Conservation (phyloP, 345 rosid genomes). For the Camelina laxa region DNA sequence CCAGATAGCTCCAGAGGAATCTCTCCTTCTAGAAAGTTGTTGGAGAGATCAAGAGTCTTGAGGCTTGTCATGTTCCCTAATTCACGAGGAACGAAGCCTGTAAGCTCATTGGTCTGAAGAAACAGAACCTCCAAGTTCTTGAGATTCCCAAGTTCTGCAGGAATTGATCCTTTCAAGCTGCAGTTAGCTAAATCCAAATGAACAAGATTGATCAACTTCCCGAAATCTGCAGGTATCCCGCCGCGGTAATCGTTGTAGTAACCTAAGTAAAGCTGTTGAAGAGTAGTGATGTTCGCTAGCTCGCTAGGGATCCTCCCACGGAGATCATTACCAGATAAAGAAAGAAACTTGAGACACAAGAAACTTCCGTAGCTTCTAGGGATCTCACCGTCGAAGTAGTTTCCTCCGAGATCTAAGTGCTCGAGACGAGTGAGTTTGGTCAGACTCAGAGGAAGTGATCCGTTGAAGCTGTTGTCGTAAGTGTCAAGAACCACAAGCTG, state of each 20-base stretch:
- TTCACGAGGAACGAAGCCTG: conserved; percentile 68
- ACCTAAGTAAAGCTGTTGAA: conserved; percentile 72
- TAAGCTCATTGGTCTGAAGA: conserved; percentile 71
- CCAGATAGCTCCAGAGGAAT: conserved; percentile 70
- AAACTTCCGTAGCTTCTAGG: conserved; percentile 67
- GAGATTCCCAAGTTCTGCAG: conserved; percentile 65
- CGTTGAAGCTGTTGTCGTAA: conserved; percentile 82
- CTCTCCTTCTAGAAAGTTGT: conserved; percentile 73
- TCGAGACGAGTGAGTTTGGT: conserved; percentile 51
- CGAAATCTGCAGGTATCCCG: conserved; percentile 74
- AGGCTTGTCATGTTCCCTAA: conserved; percentile 75
- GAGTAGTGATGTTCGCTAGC: conserved; percentile 69
- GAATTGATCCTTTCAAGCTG: conserved; percentile 73
- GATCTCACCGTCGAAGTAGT: conserved; percentile 75
- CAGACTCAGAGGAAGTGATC: conserved; percentile 62
- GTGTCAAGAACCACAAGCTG: conserved; percentile 67
- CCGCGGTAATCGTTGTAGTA: conserved; percentile 72
- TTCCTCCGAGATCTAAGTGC: conserved; percentile 85
- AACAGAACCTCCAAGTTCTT: conserved; percentile 66
- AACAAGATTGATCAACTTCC: conserved; percentile 64
- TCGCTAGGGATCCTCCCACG: conserved; percentile 70
- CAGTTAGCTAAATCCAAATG: conserved; percentile 79
- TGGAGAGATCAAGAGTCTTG: conserved; percentile 76
- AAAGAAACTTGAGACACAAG: conserved; percentile 60
- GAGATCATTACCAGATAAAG: conserved; percentile 81